Evolutionary conservation across 345 rosid species (phyloP).

Genomic region (Punica granatum): DNA sequence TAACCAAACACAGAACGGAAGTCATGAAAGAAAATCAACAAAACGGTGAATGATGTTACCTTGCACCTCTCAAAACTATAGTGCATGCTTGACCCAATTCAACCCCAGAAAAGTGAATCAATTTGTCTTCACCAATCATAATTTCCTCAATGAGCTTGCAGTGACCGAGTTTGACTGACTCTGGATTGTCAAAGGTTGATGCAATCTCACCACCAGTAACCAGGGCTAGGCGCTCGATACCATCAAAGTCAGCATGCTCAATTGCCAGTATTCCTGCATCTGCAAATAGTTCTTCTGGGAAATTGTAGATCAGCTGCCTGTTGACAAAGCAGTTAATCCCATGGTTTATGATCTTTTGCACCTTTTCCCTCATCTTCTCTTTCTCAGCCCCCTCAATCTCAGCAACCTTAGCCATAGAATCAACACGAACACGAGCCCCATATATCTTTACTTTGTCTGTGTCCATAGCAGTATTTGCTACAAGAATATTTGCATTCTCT

Average conservation of each 20-base stretch:
- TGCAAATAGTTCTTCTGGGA: constrained; percentile 96
- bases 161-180: constrained; percentile 93
- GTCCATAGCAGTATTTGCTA: constrained; percentile 99
- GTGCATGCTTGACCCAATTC: constrained; percentile 98
- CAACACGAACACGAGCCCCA: constrained; percentile 99
- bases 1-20: background rate
- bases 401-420: constrained; percentile 95
- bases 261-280: constrained; percentile 97
- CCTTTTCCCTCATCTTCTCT: constrained; percentile 96
- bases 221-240: constrained; percentile 85
- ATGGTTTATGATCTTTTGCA: constrained; percentile 83
- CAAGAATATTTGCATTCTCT: constrained; percentile 93
- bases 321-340: constrained; percentile 98
- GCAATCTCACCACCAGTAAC: constrained; percentile 99
- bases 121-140: constrained; percentile 98
- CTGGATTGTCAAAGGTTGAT: constrained; percentile 96
- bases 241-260: constrained; percentile 99
- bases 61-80: constrained; percentile 89
- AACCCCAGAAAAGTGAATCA: constrained; percentile 95
- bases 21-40: background rate
- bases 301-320: constrained; percentile 95
- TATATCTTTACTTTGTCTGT: constrained; percentile 97
- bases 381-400: constrained; percentile 99
- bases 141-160: constrained; percentile 95
- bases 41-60: constrained; percentile 25